Evolutionary conservation across 768 basidiomycete species (phyloP).

Genomic region (Collybia sp.): DNA sequence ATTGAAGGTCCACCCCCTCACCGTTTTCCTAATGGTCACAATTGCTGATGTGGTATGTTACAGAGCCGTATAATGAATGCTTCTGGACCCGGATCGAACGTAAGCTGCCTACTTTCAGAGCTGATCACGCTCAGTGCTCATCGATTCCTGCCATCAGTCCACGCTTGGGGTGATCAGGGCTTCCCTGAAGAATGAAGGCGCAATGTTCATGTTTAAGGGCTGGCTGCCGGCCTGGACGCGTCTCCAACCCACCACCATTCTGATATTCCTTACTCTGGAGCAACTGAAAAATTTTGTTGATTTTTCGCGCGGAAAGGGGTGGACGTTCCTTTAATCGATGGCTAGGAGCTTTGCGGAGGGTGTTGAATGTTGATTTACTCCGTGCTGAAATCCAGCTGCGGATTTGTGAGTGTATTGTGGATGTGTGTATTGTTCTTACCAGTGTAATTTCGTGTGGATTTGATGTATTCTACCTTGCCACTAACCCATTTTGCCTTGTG

Average conservation of each 20-base stretch:
- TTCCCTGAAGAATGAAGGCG: conserved; percentile 69
- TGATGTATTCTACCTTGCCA: too few species aligned
- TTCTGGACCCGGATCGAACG: conserved; percentile 72
- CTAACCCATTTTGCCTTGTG: too few species aligned
- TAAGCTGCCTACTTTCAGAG: conserved; percentile 23
- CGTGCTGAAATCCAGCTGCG: too few species aligned
- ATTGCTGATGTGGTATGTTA: background rate
- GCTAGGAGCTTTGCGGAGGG: too few species aligned
- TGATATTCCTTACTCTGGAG: conserved; percentile 83
- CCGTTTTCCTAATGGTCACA: background rate
- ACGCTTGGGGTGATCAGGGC: conserved; percentile 64
- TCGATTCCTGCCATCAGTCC: conserved; percentile 37
- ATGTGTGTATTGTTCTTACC: too few species aligned
- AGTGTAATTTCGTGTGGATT: too few species aligned
- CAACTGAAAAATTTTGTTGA: conserved; percentile 75
- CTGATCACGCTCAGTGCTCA: background rate
- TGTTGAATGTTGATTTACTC: too few species aligned
- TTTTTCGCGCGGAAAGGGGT: conserved; percentile 42
- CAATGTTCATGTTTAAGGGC: conserved; percentile 92
- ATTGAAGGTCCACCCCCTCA: conserved; percentile 49
- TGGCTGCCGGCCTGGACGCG: conserved; percentile 87
- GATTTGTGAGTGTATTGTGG: too few species aligned
- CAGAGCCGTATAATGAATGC: conserved; percentile 89
- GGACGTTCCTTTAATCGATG: conserved; percentile 17
- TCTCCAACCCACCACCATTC: conserved; percentile 82